Conservation (phyloP, 495 filamentous ascomycete species). For the Glutinoglossum americanum region DNA sequence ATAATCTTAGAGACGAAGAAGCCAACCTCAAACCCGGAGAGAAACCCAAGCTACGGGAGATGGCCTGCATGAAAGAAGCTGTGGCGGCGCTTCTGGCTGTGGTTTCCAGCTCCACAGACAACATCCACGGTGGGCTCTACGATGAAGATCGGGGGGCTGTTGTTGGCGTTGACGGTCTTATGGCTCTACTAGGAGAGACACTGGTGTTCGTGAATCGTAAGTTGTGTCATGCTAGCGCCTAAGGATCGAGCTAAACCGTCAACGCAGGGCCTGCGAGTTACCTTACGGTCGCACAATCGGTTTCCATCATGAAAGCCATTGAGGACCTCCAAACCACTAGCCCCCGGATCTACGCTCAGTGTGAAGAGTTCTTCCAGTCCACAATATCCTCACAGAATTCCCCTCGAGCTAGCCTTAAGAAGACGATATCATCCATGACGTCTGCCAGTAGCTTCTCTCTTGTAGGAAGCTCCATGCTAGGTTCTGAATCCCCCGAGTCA, state of each 20-base stretch:
- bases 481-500: slow-evolving; percentile 32
- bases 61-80: slow-evolving; percentile 40
- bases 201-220: slow-evolving; percentile 48
- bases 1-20: slow-evolving; percentile 58
- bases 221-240: slow-evolving; percentile 8
- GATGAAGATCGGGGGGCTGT: slow-evolving; percentile 58
- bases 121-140: slow-evolving; percentile 70
- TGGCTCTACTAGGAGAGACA: slow-evolving; percentile 68
- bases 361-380: slow-evolving; percentile 2
- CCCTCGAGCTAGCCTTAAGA: slow-evolving; percentile 43
- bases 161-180: slow-evolving; percentile 62
- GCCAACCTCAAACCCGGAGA: slow-evolving; percentile 20
- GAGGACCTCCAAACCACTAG: slow-evolving; percentile 68
- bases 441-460: slow-evolving; percentile 37
- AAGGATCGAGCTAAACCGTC: neutral
- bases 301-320: slow-evolving; percentile 52
- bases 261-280: slow-evolving; percentile 22
- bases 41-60: slow-evolving; percentile 21
- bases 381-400: slow-evolving; percentile 9
- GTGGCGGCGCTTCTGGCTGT: slow-evolving; percentile 52
- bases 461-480: slow-evolving; percentile 50
- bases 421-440: slow-evolving; percentile 30
- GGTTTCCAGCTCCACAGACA: slow-evolving; percentile 63
- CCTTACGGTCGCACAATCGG: slow-evolving; percentile 42
- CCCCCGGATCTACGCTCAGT: slow-evolving; percentile 38